Conservation (phyloP, 2,329 filamentous ascomycete species). For the Paecilomyces niveus region DNA sequence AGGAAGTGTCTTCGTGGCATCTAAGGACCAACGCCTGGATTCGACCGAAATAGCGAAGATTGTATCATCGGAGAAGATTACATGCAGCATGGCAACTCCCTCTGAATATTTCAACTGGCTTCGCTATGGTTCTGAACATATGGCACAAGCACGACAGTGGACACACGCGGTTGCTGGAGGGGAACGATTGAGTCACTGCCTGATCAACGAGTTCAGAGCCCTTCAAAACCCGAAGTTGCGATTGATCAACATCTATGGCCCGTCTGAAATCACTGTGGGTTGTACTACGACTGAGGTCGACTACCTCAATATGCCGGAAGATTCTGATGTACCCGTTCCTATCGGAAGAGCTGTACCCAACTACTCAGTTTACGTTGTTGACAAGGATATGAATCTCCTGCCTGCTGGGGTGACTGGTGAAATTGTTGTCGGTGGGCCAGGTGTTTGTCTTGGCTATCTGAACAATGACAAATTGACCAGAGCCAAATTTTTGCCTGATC, state of each 20-base stretch:
- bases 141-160: slow-evolving; percentile 1
- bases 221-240: no score
- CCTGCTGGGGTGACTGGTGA: slow-evolving; percentile 35
- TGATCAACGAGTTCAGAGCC: no score
- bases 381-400: slow-evolving; percentile 28
- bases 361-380: slow-evolving; percentile 32
- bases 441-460: slow-evolving; percentile 13
- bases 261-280: no score
- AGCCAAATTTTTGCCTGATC: slow-evolving; percentile 13
- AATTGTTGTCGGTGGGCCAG: slow-evolving; percentile 26
- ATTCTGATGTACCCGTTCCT: slow-evolving; percentile 8
- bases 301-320: slow-evolving; percentile 26
- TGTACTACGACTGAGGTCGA: slow-evolving; percentile 13
- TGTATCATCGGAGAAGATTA: slow-evolving; percentile 10
- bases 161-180: slow-evolving; percentile 2
- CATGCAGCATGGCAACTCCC: slow-evolving; percentile 13
- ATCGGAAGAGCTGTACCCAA: slow-evolving; percentile 26
- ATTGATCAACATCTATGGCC: no score
- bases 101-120: slow-evolving; percentile 13
- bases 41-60: slow-evolving; percentile 7
- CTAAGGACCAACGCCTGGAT: slow-evolving; percentile 2
- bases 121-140: slow-evolving; percentile 7
- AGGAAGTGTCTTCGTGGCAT: slow-evolving; percentile 9
- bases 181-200: background rate
- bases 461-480: slow-evolving; percentile 9